Percentiles rank a stretch among this genome's conserved stretches.
Evolutionary conservation across 2,329 filamentous ascomycete genomes (phyloP).

Genomic region (Botryotinia globosa): DNA sequence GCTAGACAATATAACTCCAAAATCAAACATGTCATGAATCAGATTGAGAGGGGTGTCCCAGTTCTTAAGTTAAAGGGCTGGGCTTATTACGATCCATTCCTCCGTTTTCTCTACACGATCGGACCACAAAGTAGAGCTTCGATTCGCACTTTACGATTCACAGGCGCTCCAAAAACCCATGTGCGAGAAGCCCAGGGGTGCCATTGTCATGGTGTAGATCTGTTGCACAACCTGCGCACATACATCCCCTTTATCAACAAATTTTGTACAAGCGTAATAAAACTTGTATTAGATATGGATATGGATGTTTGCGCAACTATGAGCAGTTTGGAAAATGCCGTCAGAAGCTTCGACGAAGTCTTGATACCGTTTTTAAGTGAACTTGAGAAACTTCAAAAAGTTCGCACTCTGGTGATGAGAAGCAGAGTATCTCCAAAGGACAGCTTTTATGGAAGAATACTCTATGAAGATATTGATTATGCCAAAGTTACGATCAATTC

Average conservation of each 20-base stretch:
- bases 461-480: not conserved
- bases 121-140: not conserved
- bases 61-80: not conserved
- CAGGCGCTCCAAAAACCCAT: not conserved
- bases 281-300: not conserved
- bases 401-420: not conserved
- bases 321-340: accelerated
- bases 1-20: not conserved
- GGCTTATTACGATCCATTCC: not conserved
- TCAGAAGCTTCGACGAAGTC: not conserved
- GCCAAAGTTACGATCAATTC: not conserved
- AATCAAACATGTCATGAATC: not conserved
- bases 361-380: not conserved
- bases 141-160: not conserved
- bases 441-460: not conserved
- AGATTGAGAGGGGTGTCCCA: not conserved
- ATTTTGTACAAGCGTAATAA: not conserved
- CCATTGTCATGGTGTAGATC: not conserved
- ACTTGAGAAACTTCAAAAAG: not conserved
- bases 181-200: not conserved
- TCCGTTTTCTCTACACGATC: not conserved
- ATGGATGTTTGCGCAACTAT: accelerated
- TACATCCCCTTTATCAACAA: not conserved
- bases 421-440: not conserved
- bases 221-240: not conserved